Base-by-base conservation (phyloP, 106 monocot species). In the Gastrodia elata region DNA sequence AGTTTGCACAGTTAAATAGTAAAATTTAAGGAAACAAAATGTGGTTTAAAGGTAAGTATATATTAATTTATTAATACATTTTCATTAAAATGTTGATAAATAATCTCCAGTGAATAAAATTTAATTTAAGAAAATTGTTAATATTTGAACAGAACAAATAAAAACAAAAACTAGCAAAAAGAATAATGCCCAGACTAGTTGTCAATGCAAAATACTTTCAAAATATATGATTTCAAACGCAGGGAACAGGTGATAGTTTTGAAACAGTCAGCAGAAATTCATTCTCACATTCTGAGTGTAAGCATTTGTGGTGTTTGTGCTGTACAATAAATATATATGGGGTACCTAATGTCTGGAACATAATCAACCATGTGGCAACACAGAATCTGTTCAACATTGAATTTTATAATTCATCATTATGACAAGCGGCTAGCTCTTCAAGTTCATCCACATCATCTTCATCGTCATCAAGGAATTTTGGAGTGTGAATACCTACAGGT, bases 381-480 rank as follows among this genome's bases (percentile, higher is more conserved):
- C 18, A 46, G n/a, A n/a, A n/a, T n/a, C 18, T 46, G 13, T 18
- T 0, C 46, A 46, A 2, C 18, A 52, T 52, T 52, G 52, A 52
- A 52, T 22, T 5, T 22, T 52, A 13, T 5, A 52, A 22, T 5
- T 52, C 52, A 52, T 52, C 52, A 52, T 52, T 52, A 52, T 32
- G 9, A 61, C 4, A 32, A 3, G 61, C 30, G 1, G 61, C 27
- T 30, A 13, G 32, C 9, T 61, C 61, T 61, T 61, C 61, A 32
- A 61, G 61, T 61, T 61, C 61, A 61, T 61, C 61, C 61, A 61
- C 61, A 15, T 61, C 61, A 30, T 61, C 61, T 32, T 61, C 61
- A 11, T 61, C 61, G 14, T 11, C 61, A 27, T 61, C 61, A 13
- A 61, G 15, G 33, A 13, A 6, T 28, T 61, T 61, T 11, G 27